Base-by-base conservation (phyloP, 352 stramenopile species). In the Pythium rishiriense region DNA sequence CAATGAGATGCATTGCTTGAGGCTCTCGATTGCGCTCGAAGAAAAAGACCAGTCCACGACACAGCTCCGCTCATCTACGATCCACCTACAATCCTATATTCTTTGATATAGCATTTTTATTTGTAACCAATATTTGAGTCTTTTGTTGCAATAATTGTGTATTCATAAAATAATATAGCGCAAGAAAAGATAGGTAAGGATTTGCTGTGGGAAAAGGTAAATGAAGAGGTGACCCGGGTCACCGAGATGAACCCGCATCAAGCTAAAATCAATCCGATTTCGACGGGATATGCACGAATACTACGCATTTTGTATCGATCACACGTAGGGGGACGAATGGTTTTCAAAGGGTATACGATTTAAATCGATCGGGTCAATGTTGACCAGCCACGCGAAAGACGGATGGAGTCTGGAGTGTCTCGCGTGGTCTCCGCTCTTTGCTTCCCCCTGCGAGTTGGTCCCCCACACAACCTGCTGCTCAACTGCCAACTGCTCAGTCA, bases 41-140 rank as follows among this genome's bases (percentile, higher is more conserved):
- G 29, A 55, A 55, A 55, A 55, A 28, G 29, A 41, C 48, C 48
- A 55, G 48, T 55, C 15, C 48, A n/a, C n/a, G n/a, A n/a, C n/a
- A n/a, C n/a, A n/a, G n/a, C n/a, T n/a, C n/a, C n/a, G n/a, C n/a
- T n/a, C n/a, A n/a, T n/a, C n/a, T n/a, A n/a, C n/a, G n/a, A n/a
- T n/a, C n/a, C n/a, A n/a, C n/a, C n/a, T n/a, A n/a, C n/a, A n/a
- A n/a, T n/a, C n/a, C n/a, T n/a, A n/a, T n/a, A n/a, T n/a, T n/a
- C n/a, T n/a, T n/a, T n/a, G n/a, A n/a, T n/a, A n/a, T n/a, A n/a
- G n/a, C n/a, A n/a, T n/a, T n/a, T n/a, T n/a, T n/a, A n/a, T n/a
- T n/a, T n/a, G n/a, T n/a, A n/a, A n/a, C n/a, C n/a, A n/a, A n/a
- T n/a, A n/a, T n/a, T n/a, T n/a, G n/a, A n/a, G n/a, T n/a, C n/a